Evolutionary conservation across 2,329 filamentous ascomycete genomes (phyloP).

Genomic region (Sclerotinia subarctica): DNA sequence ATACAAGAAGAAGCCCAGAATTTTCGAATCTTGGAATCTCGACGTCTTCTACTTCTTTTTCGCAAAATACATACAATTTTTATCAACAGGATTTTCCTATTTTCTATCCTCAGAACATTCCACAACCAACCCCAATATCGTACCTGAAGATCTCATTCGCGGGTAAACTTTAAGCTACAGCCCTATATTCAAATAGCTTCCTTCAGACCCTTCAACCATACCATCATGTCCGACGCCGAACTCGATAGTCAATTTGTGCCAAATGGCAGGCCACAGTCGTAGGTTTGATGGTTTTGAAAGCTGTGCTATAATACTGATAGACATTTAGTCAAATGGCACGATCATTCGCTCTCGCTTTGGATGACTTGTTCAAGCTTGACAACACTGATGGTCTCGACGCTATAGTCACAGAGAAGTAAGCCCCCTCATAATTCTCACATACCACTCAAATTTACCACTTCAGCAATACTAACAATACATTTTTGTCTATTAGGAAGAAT

Average conservation of each 20-base stretch:
- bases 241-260: constrained; percentile 78
- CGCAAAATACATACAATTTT: neutral
- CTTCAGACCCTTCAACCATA: neutral
- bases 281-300: constrained; percentile 43
- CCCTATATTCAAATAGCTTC: constrained; percentile 11
- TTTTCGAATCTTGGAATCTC: neutral
- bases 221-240: constrained; percentile 57
- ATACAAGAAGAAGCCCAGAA: constrained; percentile 12
- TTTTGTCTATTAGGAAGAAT: constrained; percentile 61
- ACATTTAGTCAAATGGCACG: constrained; percentile 72
- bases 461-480: neutral
- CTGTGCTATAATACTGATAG: constrained; percentile 21
- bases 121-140: neutral
- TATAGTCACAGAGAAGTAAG: constrained; percentile 75
- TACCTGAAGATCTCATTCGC: constrained; percentile 7
- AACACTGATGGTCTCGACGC: constrained; percentile 71
- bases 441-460: constrained; percentile 11
- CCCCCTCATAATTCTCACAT: neutral
- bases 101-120: neutral
- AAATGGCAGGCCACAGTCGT: constrained; percentile 74
- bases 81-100: neutral
- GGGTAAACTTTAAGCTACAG: neutral
- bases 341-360: constrained; percentile 80
- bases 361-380: constrained; percentile 86
- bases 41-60: neutral